These are phyloP conservation scores for Leishmania guyanensis DNA, from an alignment of 208 protist genomes.

Conservation along the genomic window DNA sequence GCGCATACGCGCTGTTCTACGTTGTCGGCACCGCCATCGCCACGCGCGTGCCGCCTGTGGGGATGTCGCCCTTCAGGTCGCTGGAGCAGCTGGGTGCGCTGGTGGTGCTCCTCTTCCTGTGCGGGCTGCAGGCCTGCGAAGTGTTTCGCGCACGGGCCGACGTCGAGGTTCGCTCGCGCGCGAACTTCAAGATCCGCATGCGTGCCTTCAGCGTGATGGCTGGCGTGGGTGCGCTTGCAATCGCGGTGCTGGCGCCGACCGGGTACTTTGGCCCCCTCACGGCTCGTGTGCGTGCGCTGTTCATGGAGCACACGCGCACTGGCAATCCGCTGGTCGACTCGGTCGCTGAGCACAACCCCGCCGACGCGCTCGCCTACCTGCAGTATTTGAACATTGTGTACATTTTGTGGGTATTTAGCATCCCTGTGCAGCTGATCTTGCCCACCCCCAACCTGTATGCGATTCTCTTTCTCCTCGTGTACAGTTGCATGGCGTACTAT, in stretches of 20 bases:
- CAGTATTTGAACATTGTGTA: neutral
- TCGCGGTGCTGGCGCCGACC: constrained; percentile 39
- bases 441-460: no score
- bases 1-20: no score
- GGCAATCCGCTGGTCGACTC: constrained; percentile 84
- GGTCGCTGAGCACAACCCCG: constrained; percentile 72
- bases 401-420: neutral
- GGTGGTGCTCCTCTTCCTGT: no score
- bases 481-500: neutral
- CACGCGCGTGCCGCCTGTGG: no score
- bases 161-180: constrained; percentile 32
- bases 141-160: constrained; percentile 23
- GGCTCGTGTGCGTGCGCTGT: constrained; percentile 65
- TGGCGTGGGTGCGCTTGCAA: constrained; percentile 20
- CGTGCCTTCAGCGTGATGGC: constrained; percentile 33
- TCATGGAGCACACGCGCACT: constrained; percentile 72
- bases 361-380: constrained; percentile 15
- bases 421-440: no score
- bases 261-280: constrained; percentile 62
- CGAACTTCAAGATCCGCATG: constrained; percentile 35
- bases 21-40: no score
- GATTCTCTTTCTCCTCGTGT: constrained; percentile 9
- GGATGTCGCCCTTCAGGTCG: no score
- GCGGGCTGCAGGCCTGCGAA: no score
- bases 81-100: no score